Base-by-base conservation (phyloP, 2,329 filamentous ascomycete species). In the Alternaria postmessia region DNA sequence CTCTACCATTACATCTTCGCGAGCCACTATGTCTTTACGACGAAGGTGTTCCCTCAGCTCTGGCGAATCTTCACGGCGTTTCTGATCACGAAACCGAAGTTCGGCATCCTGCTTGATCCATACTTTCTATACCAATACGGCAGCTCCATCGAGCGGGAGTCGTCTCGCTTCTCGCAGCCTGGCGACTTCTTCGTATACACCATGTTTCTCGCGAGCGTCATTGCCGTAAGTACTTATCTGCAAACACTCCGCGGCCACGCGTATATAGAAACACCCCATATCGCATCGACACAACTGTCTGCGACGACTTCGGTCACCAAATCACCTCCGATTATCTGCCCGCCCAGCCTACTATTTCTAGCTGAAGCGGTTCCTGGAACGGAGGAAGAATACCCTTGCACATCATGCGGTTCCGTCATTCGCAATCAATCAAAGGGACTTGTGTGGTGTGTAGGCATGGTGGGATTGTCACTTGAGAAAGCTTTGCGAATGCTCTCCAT, bases 131-230 rank as follows among this genome's bases (percentile, higher is more conserved):
- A 90, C 81, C 89, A 86, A 65, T 96, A 95, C 80, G 82, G 90
- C 69, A 90, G 87, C 74, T 86, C 88, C 66, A 82, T 96, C 51
- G 94, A 97, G 82, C 85, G 80, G 42, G 85, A 86, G 65, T 91
- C 90, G 63, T 81, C 89, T 54, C 88, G 91, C 61, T 94, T 97
- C 77, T 81, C 84, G 42, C 85, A 86, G 67, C 91, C 91, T 59
- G 93, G 92, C 74, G 91, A 95, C 76, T 87, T 95, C 70, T 84
- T 95, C 64, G 89, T 89, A 81, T 97, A 96, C 76, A 81, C 96
- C 69, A 80, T 89, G 60, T 95, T 95, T 75, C 85, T 94, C 70
- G 84, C 86, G 68, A 80, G 81, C 52, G 81, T 90, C 72, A 94
- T 95, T 66, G 75, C 93, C 83, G 93, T 97, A 92, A 88, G 93